Conservation (phyloP, 2,329 filamentous ascomycete genomes). For the Talaromyces marneffei region DNA sequence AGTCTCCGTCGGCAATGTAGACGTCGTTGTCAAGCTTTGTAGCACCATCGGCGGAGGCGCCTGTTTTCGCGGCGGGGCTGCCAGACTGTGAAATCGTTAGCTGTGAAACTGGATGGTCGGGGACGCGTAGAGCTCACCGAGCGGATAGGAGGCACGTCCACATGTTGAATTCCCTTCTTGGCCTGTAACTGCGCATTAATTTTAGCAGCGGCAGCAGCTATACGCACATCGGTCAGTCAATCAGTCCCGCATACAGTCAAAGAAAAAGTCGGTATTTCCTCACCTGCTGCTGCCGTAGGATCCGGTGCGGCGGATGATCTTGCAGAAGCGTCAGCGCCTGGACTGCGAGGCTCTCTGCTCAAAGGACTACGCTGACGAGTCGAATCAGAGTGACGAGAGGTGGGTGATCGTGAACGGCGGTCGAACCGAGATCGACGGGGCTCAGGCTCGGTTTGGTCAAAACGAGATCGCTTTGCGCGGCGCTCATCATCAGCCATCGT, state of each 20-base stretch:
- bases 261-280: constrained; percentile 13
- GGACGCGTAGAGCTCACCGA: constrained; percentile 41
- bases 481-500: constrained; percentile 72
- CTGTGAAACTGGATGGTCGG: neutral
- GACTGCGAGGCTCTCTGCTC: constrained; percentile 47
- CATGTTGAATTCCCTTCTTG: constrained; percentile 84
- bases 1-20: constrained; percentile 94
- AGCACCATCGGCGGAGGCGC: constrained; percentile 45
- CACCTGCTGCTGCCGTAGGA: constrained; percentile 74
- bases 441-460: constrained; percentile 85
- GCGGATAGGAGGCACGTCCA: constrained; percentile 77
- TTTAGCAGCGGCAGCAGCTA: constrained; percentile 80
- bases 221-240: constrained; percentile 2
- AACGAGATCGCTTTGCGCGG: constrained; percentile 78
- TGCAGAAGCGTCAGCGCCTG: constrained; percentile 33
- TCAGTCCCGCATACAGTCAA: neutral
- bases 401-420: constrained; percentile 80
- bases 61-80: constrained; percentile 52
- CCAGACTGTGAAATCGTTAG: constrained; percentile 30
- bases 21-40: constrained; percentile 73
- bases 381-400: constrained; percentile 59
- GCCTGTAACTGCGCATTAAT: constrained; percentile 80
- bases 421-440: constrained; percentile 81
- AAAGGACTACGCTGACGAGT: constrained; percentile 77
- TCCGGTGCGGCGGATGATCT: constrained; percentile 47